A percentile compares a stretch with the other conserved stretches of the same genome.
Conservation (phyloP, 768 basidiomycete species). For the Lactifluus hygrophoroides region DNA sequence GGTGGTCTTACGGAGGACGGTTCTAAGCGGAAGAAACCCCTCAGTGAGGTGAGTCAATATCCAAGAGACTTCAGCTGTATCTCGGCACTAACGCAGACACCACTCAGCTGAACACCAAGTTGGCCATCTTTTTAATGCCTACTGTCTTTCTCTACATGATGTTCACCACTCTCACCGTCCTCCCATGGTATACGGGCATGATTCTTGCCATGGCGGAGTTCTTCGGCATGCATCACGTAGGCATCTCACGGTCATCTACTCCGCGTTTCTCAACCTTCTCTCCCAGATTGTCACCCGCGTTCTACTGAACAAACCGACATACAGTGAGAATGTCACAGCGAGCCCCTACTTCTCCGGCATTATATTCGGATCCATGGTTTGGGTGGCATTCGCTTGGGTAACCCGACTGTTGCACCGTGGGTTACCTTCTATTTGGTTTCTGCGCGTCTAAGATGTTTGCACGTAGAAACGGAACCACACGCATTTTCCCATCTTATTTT, state of each 20-base stretch:
- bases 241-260: constrained; percentile 24
- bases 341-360: constrained; percentile 94
- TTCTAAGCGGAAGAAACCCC: constrained; percentile 49
- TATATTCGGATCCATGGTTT: constrained; percentile 62
- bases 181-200: constrained; percentile 87
- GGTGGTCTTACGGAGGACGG: constrained; percentile 78
- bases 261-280: constrained; percentile 9
- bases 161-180: constrained; percentile 71
- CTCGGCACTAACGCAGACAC: not conserved
- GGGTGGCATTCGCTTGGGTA: constrained; percentile 36
- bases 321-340: constrained; percentile 74
- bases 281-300: constrained; percentile 74
- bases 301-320: constrained; percentile 70
- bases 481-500: constrained; percentile 71
- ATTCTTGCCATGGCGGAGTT: constrained; percentile 79
- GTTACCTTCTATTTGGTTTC: constrained; percentile 21
- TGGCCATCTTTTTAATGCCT: constrained; percentile 72
- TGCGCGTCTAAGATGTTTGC: not conserved
- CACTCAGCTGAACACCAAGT: constrained; percentile 68
- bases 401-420: constrained; percentile 66
- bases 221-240: constrained; percentile 89
- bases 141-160: constrained; percentile 73
- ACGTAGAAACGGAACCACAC: constrained; percentile 28
- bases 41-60: constrained; percentile 53
- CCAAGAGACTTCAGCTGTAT: not conserved